phyloP scores from a whole-genome alignment of 495 filamentous ascomycete species.

The Cercophora sp. region DNA sequence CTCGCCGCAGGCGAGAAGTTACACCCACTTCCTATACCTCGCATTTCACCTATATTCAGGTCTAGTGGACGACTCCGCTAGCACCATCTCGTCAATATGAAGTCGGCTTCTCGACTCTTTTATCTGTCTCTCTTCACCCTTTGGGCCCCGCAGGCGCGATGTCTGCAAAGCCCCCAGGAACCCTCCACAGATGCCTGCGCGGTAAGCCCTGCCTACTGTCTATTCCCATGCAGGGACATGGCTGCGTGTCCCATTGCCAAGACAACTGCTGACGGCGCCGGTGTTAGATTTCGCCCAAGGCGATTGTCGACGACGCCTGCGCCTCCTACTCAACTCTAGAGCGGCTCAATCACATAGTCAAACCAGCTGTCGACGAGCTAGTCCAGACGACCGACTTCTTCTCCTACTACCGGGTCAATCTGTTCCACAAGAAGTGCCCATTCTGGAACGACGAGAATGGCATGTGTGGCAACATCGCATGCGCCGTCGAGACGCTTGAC shows the following conservation, averaged over 20 bases:
- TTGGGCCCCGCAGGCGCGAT: conserved; percentile 50
- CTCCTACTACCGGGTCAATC: conserved; percentile 90
- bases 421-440: conserved; percentile 92
- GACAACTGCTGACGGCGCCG: conserved; percentile 38
- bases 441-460: conserved; percentile 93
- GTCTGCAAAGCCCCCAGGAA: conserved; percentile 20
- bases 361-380: conserved; percentile 74
- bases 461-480: conserved; percentile 97
- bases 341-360: conserved; percentile 69
- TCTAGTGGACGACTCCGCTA: too few relatives aligned
- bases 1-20: too few relatives aligned
- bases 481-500: conserved; percentile 93
- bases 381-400: conserved; percentile 93
- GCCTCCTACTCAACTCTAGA: conserved; percentile 90
- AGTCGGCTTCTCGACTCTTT: conserved; percentile 62
- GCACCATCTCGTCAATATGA: too few relatives aligned
- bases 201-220: too few relatives aligned
- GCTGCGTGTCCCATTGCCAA: too few relatives aligned
- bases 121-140: conserved; percentile 75
- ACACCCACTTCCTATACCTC: too few relatives aligned
- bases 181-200: conserved; percentile 41
- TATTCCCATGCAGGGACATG: too few relatives aligned
- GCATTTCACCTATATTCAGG: too few relatives aligned
- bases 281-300: conserved; percentile 50
- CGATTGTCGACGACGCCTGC: conserved; percentile 79